Evolutionary conservation across 1,284 basidiomycete genomes (phyloP), one percentile per base, ranked within the genome.

Genomic region (Trametes hirsuta): DNA sequence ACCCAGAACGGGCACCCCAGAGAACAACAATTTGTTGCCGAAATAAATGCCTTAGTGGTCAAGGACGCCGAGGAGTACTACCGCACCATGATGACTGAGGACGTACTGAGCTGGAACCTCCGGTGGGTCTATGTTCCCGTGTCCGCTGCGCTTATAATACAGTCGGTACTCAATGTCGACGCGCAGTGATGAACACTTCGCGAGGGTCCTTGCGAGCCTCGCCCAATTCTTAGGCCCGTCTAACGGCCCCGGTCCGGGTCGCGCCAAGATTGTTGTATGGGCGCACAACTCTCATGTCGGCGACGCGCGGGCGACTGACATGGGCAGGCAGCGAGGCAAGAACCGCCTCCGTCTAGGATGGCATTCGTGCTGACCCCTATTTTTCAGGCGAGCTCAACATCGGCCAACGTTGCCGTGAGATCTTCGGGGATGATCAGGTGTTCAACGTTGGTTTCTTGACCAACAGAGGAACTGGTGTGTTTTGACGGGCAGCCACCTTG

Each of bases 281-380:
- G 70, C 70, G 10, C 71, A 72, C 56, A 72, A 71, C 53, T 71
- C 70, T 2, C 69, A 73, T 55, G 66, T 72, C 35, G 69, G 72
- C 37, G 70, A 73, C 47, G 70, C 69, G 8, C 50, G 72, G 42
- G 70, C 66, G 9, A 71, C 70, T 0, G 66, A 70, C 58, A 73
- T 72, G 71, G 70, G 72, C 4, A 60, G 60, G 34, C 61, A 61
- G 45, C 64, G 69, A 57, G 64, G 67, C 63, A 48, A 41, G 63
- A 47, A 12, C 37, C 18, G 11, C 14, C 35, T 15, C 30, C 8
- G 30, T 30, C 4, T 47, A 15, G 30, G n/a, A 46, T 22, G 14
- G 24, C 45, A 55, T 18, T 12, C 18, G 25, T 24, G 25, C 44
- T 34, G 18, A 47, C 18, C 6, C 42, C n/a, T 18, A 6, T 24